Percentiles rank a stretch among this genome's conserved stretches.
phyloP scores from a whole-genome alignment of 1,139 yeast species.

The Taiozyma sp. region DNA sequence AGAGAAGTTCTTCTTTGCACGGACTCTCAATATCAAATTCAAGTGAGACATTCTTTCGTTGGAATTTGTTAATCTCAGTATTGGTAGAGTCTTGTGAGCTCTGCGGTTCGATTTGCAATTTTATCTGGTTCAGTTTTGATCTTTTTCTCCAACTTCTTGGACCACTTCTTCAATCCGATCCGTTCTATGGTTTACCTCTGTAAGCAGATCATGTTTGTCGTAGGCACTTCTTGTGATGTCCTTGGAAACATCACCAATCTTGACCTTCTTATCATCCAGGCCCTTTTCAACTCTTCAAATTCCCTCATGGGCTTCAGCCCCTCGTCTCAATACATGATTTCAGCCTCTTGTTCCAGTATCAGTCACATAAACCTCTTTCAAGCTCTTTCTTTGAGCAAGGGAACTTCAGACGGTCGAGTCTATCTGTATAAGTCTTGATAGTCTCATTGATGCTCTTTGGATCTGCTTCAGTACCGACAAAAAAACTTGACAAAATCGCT shows the following conservation, averaged over 20 bases:
- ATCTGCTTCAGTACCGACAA: conserved; percentile 4
- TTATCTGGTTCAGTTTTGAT: neutral
- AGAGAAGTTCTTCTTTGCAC: conserved; percentile 4
- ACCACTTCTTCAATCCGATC: neutral
- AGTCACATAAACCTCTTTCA: conserved; percentile 53
- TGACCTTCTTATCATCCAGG: conserved; percentile 7
- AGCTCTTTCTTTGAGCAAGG: conserved; percentile 64
- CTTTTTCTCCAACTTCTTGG: neutral
- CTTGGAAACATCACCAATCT: conserved; percentile 5
- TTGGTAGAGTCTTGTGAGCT: neutral
- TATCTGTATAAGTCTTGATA: conserved; percentile 10
- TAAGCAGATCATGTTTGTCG: conserved; percentile 1
- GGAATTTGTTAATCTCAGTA: neutral
- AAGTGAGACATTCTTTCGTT: neutral
- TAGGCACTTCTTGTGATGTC: neutral
- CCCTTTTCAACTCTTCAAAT: conserved; percentile 24
- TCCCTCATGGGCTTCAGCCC: conserved; percentile 26
- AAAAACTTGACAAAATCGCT: conserved; percentile 3
- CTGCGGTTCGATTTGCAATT: neutral
- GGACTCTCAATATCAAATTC: conserved; percentile 3
- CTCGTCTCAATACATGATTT: conserved; percentile 28
- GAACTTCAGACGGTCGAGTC: conserved; percentile 50
- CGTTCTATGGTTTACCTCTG: neutral
- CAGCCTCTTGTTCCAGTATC: conserved; percentile 32
- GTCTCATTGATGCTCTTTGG: conserved; percentile 17